Conservation (phyloP, 2,329 filamentous ascomycete species). For the Fusarium liriodendri region DNA sequence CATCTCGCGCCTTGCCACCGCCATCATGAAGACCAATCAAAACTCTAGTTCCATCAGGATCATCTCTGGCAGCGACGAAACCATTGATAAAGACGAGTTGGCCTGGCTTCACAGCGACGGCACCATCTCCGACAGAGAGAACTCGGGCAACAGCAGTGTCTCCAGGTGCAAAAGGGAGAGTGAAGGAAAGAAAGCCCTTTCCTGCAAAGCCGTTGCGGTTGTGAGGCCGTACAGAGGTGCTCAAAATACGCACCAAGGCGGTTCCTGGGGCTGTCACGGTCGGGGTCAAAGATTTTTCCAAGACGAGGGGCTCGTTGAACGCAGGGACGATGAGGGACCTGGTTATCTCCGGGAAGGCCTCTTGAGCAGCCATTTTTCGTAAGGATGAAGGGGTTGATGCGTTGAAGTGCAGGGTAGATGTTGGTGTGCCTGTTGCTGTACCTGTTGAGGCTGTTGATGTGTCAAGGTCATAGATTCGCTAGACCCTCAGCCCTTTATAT, state of each 20-base stretch:
- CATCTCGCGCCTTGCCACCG: neutral
- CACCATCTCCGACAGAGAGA: conserved; percentile 21
- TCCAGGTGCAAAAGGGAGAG: conserved; percentile 8
- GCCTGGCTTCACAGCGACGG: conserved; percentile 7
- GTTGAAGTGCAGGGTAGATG: neutral
- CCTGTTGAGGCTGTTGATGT: too few species aligned
- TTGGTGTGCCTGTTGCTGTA: too few species aligned
- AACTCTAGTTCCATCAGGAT: conserved; percentile 11
- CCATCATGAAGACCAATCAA: conserved; percentile 24
- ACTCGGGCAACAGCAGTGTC: conserved; percentile 11
- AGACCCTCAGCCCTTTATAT: neutral
- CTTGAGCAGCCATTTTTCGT: neutral
- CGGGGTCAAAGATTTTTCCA: conserved; percentile 5
- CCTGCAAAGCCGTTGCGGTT: conserved; percentile 21
- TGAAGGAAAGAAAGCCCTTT: conserved; percentile 12
- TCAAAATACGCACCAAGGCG: conserved; percentile 23
- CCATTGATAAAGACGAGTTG: conserved; percentile 32
- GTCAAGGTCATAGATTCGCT: neutral
- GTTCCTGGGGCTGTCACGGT: neutral
- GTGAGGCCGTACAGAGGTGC: conserved; percentile 25
- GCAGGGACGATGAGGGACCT: conserved; percentile 17
- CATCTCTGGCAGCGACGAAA: conserved; percentile 20
- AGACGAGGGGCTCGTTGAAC: conserved; percentile 18
- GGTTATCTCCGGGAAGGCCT: neutral
- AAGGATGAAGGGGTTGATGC: neutral